These are phyloP conservation scores for Pseudogymnoascus verrucosus DNA, from an alignment of 2,329 filamentous ascomycete genomes.

Conservation along the genomic window DNA sequence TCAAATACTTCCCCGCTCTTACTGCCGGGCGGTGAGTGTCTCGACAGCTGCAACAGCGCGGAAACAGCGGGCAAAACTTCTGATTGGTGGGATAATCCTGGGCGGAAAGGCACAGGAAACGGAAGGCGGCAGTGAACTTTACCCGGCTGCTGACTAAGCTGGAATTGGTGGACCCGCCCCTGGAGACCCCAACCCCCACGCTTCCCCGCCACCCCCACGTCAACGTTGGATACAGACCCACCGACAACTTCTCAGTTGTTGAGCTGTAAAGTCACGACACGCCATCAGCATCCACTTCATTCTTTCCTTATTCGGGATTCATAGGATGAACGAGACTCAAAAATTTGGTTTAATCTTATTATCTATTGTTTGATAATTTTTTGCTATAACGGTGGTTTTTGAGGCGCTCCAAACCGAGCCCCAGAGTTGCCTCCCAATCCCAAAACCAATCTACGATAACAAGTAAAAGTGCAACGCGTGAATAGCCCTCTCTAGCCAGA, in stretches of 20 bases:
- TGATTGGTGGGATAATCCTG: constrained; percentile 5
- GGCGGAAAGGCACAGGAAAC: background rate
- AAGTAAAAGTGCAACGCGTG: constrained; percentile 1
- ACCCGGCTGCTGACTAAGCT: background rate
- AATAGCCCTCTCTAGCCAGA: background rate
- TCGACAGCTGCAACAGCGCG: background rate
- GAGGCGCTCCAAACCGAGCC: background rate
- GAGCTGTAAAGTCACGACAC: background rate
- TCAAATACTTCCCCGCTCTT: constrained; percentile 9
- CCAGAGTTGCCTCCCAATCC: background rate
- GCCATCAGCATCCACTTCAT: constrained; percentile 6
- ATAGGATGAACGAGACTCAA: background rate
- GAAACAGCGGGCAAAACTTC: background rate
- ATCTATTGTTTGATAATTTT: constrained; percentile 8
- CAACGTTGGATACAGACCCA: background rate
- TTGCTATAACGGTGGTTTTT: background rate
- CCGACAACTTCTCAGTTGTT: background rate
- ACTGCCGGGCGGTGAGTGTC: constrained; percentile 2
- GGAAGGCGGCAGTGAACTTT: background rate
- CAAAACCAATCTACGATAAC: background rate
- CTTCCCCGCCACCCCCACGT: constrained; percentile 1
- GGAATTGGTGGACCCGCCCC: background rate
- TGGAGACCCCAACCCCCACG: background rate
- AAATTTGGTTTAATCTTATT: background rate
- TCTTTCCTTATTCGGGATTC: constrained; percentile 4